A percentile compares a stretch with the other conserved stretches of the same genome.
Evolutionary conservation across 2,329 filamentous ascomycete genomes (phyloP).

Genomic region (Pyrenochaeta sp.): DNA sequence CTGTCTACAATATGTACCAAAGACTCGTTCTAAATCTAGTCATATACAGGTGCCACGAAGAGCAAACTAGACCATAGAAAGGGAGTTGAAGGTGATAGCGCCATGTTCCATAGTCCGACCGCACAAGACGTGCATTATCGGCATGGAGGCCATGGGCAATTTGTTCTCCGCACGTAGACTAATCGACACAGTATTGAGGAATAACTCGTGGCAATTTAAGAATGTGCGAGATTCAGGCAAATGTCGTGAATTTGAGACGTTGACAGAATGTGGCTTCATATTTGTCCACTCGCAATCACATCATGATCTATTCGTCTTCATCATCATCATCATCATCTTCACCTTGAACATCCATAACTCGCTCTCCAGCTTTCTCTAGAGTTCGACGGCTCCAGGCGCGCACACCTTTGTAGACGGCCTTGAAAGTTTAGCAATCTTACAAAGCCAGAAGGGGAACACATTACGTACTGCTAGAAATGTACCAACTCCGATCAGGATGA

Average conservation of each 20-base stretch:
- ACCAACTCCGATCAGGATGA: constrained; percentile 80
- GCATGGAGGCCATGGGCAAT: constrained; percentile 38
- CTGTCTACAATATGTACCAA: constrained; percentile 31
- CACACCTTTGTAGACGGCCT: constrained; percentile 85
- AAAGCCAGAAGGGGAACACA: neutral
- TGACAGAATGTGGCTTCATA: neutral
- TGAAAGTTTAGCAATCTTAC: constrained; percentile 16
- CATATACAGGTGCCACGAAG: constrained; percentile 27
- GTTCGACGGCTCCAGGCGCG: constrained; percentile 74
- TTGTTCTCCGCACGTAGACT: constrained; percentile 93
- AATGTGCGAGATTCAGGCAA: constrained; percentile 72
- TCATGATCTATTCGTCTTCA: constrained; percentile 52
- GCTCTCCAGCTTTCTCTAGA: constrained; percentile 80
- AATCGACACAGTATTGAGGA: constrained; percentile 85
- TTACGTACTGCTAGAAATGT: constrained; percentile 78
- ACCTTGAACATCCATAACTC: constrained; percentile 81
- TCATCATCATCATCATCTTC: constrained; percentile 67
- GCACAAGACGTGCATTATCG: constrained; percentile 46
- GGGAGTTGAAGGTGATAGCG: constrained; percentile 35
- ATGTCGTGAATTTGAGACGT: neutral
- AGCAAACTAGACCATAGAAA: constrained; percentile 33
- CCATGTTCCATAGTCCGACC: constrained; percentile 37
- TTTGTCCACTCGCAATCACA: constrained; percentile 1
- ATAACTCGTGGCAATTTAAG: constrained; percentile 89
- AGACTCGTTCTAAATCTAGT: constrained; percentile 31